Evolutionary conservation across 2,329 filamentous ascomycete species (phyloP).

Genomic region (Blastomyces percursus): DNA sequence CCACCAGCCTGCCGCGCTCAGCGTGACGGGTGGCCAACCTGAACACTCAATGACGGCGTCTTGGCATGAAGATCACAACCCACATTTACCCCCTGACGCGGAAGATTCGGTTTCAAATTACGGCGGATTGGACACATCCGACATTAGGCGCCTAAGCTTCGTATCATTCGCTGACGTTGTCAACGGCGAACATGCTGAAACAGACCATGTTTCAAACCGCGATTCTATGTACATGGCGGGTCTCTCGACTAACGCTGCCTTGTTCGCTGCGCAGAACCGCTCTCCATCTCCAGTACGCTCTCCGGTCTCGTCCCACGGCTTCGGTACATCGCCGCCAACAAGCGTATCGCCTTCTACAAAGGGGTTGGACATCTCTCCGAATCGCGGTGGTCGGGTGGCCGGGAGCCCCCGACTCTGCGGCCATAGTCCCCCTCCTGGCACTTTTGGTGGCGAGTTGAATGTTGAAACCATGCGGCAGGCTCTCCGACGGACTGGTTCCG

Average conservation of each 20-base stretch:
- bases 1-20: slow-evolving; percentile 66
- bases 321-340: slow-evolving; percentile 60
- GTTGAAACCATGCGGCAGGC: slow-evolving; percentile 94
- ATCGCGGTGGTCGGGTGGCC: slow-evolving; percentile 40
- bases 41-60: slow-evolving; percentile 28
- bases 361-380: slow-evolving; percentile 59
- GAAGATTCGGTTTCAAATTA: slow-evolving; percentile 63
- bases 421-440: slow-evolving; percentile 42
- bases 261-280: slow-evolving; percentile 40
- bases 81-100: slow-evolving; percentile 43
- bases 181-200: slow-evolving; percentile 50
- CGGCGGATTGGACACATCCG: slow-evolving; percentile 62
- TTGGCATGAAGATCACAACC: slow-evolving; percentile 43
- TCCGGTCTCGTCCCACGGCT: slow-evolving; percentile 54
- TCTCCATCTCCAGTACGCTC: slow-evolving; percentile 11
- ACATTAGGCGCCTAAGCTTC: slow-evolving; percentile 78
- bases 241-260: slow-evolving; percentile 11
- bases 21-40: slow-evolving; percentile 43
- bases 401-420: slow-evolving; percentile 49
- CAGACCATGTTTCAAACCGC: slow-evolving; percentile 42
- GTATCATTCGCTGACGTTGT: slow-evolving; percentile 96
- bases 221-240: slow-evolving; percentile 54
- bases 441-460: slow-evolving; percentile 57
- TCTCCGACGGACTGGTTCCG: slow-evolving; percentile 70
- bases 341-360: slow-evolving; percentile 66